phyloP scores from a whole-genome alignment of 169 alveolate genomes.

The Amoebophrya sp. region DNA sequence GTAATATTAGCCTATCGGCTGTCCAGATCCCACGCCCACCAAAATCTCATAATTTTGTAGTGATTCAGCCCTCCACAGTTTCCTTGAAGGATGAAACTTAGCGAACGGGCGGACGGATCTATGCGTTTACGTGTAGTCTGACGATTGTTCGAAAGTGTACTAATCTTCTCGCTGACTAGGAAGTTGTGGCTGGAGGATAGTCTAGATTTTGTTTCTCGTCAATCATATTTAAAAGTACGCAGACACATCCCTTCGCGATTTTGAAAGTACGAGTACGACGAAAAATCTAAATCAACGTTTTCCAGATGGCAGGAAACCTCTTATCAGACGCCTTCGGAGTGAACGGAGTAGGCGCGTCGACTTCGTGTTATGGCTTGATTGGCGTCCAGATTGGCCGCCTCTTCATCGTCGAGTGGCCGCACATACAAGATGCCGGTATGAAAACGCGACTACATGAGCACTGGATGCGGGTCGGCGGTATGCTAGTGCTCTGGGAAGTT shows the following conservation, averaged over 20 bases:
- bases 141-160: neutral
- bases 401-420: slow-evolving; percentile 23
- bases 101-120: neutral
- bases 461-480: neutral
- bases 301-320: neutral
- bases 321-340: neutral
- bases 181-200: no score
- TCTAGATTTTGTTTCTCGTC: no score
- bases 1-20: neutral
- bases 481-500: neutral
- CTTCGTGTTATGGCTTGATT: neutral
- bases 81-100: neutral
- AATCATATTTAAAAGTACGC: no score
- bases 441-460: neutral
- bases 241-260: no score
- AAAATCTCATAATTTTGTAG: neutral
- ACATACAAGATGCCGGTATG: neutral
- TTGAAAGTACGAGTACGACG: no score
- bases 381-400: neutral
- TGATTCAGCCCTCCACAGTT: neutral
- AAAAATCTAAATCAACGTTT: no score
- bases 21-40: neutral
- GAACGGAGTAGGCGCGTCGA: neutral
- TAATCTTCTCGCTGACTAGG: slow-evolving; percentile 5
- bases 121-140: neutral